phyloP scores from a whole-genome alignment of 1,284 basidiomycete genomes.

The Inonotus obliquus region DNA sequence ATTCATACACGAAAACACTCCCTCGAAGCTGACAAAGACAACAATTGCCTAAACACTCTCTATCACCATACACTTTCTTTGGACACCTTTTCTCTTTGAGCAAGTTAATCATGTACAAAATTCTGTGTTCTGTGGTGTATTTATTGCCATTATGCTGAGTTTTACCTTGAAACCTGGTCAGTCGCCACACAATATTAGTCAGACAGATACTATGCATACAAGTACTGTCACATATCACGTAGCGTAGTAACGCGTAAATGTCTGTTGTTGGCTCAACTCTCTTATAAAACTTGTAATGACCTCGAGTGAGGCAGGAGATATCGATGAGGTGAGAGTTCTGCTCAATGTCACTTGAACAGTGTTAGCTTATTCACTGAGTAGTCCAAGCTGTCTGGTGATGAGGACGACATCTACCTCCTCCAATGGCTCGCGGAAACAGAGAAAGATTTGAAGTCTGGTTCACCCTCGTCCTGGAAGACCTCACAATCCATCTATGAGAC shows the following conservation, averaged over 20 bases:
- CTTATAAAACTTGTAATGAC: background rate
- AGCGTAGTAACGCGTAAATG: too few relatives aligned
- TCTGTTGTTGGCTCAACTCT: background rate
- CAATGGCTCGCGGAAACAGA: conserved; percentile 76
- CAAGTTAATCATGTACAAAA: too few relatives aligned
- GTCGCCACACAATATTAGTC: too few relatives aligned
- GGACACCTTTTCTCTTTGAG: too few relatives aligned
- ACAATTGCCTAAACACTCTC: background rate
- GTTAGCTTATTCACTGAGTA: conserved; percentile 26
- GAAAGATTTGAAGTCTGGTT: conserved; percentile 45
- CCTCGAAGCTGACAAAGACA: too few relatives aligned
- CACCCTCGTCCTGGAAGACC: conserved; percentile 56
- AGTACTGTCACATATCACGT: too few relatives aligned
- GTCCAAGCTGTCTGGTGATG: conserved; percentile 69
- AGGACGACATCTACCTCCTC: conserved; percentile 76
- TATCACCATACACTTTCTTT: too few relatives aligned
- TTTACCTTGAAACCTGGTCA: too few relatives aligned
- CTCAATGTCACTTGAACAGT: background rate
- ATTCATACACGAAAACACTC: background rate
- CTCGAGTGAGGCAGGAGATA: background rate
- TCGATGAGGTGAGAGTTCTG: background rate
- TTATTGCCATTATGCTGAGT: too few relatives aligned
- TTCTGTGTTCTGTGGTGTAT: too few relatives aligned
- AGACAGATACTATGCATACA: too few relatives aligned
- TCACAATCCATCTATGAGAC: conserved; percentile 58